Evolutionary conservation across 768 basidiomycete species (phyloP), one percentile per base, ranked within the genome.

Genomic region (Macrolepiota albuminosa): DNA sequence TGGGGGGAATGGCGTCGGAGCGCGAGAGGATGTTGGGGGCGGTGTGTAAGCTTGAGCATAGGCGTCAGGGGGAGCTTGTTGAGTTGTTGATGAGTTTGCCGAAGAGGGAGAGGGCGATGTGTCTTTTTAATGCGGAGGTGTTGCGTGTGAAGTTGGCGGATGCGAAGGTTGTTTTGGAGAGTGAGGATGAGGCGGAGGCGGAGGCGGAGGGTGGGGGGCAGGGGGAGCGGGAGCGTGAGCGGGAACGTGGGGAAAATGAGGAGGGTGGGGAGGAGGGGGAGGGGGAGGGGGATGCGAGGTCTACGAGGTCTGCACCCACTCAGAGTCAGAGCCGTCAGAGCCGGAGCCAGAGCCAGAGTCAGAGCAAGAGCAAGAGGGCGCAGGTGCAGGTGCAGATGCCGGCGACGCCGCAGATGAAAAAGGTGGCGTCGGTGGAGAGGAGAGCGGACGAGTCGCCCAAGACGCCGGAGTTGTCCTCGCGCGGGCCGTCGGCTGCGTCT

Each of bases 71-170:
- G 2, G 88, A 91, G 62, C 79, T 95, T 48, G 85, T 87, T 0
- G 90, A 89, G 26, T 77, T 96, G 54, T 73, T 95, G 39, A 90
- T 94, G 88, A 88, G 86, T 65, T 79, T 96, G 18, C 87, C 90
- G 1, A 95, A 94, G 73, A 84, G 89, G 61, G 94, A 96, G 64
- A 84, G 93, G 14, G 93, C 92, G 0, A 82, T 95, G 84, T 95
- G 93, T 73, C 76, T 95, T 43, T 96, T 96, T 79, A 95, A 93
- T 63, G 78, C 79, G 13, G 92, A 95, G 65, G 81, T 92, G 33
- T 78, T 95, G 29, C 81, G 85, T 54, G 78, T 76, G 24, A 95
- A 95, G 75, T 76, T 95, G 21, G 81, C 81, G 1, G 93, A 94
- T 64, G 94, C 94, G 16, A 90, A 88, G 75, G 76, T 82, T 66